Evolutionary conservation across 164 flowering plant genomes (phyloP).

Genomic region (Litsea cubeba): DNA sequence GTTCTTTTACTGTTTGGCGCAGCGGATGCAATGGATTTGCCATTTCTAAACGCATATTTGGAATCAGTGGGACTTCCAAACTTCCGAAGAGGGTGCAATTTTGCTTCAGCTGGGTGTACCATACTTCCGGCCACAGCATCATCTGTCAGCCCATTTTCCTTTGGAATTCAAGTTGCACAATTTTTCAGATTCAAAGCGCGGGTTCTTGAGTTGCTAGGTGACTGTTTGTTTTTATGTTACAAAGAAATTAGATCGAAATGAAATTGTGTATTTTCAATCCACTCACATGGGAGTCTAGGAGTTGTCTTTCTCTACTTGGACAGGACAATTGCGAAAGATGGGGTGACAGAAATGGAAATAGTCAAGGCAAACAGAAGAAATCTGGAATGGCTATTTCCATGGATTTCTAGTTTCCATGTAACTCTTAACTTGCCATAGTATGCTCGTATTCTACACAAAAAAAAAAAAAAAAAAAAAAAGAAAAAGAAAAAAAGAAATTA

Average conservation of each 20-base stretch:
- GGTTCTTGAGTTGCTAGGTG: slow-evolving; percentile 52
- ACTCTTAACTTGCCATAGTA: too few species aligned
- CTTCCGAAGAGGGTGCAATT: slow-evolving; percentile 77
- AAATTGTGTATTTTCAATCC: too few species aligned
- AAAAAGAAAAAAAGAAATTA: too few species aligned
- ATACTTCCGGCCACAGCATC: slow-evolving; percentile 67
- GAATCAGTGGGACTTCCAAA: slow-evolving; percentile 69
- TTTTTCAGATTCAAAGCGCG: slow-evolving; percentile 68
- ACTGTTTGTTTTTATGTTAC: slow-evolving; percentile 3
- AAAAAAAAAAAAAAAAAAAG: too few species aligned
- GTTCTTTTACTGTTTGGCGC: neutral
- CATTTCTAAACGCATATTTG: slow-evolving; percentile 78
- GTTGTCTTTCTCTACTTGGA: too few species aligned
- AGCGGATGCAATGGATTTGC: slow-evolving; percentile 87
- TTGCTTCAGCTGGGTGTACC: slow-evolving; percentile 88
- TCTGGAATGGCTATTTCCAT: too few species aligned
- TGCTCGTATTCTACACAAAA: too few species aligned
- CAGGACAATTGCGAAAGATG: too few species aligned
- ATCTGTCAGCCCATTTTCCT: slow-evolving; percentile 81
- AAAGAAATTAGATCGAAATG: neutral
- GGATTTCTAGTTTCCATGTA: too few species aligned
- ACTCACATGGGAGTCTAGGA: too few species aligned
- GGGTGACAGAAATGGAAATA: too few species aligned
- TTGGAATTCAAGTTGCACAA: slow-evolving; percentile 79
- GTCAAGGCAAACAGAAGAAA: too few species aligned